These are phyloP conservation scores for Alternaria solani DNA, from an alignment of 2,329 filamentous ascomycete species.

Conservation along the genomic window DNA sequence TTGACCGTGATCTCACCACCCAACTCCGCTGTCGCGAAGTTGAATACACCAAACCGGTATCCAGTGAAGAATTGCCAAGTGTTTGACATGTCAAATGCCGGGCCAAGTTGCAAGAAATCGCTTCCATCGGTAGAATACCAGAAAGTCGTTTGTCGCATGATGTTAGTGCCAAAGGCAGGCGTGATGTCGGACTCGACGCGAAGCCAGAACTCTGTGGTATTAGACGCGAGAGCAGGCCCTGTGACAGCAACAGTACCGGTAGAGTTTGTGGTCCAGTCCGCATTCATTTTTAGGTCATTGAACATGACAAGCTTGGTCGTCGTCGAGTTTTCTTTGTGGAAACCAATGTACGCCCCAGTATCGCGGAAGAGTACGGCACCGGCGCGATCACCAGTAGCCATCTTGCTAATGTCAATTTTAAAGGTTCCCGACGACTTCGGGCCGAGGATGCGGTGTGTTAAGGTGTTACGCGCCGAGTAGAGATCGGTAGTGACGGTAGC, in stretches of 20 bases:
- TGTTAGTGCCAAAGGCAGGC: slow-evolving; percentile 41
- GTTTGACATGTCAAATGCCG: slow-evolving; percentile 44
- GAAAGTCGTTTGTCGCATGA: slow-evolving; percentile 39
- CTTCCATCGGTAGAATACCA: slow-evolving; percentile 50
- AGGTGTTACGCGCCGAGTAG: slow-evolving; percentile 53
- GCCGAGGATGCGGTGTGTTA: slow-evolving; percentile 54
- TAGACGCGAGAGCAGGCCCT: slow-evolving; percentile 23
- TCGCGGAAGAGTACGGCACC: slow-evolving; percentile 65
- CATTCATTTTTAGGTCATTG: slow-evolving; percentile 53
- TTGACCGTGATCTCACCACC: slow-evolving; percentile 43
- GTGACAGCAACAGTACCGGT: slow-evolving; percentile 42
- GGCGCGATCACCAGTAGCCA: slow-evolving; percentile 61
- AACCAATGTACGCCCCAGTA: slow-evolving; percentile 61
- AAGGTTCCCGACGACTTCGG: slow-evolving; percentile 59
- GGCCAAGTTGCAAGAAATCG: slow-evolving; percentile 43
- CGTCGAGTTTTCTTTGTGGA: slow-evolving; percentile 53
- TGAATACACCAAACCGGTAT: slow-evolving; percentile 52
- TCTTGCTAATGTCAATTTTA: slow-evolving; percentile 57
- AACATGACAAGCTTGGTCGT: slow-evolving; percentile 49
- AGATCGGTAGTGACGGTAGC: slow-evolving; percentile 63
- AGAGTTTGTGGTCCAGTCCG: slow-evolving; percentile 43
- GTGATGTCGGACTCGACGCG: slow-evolving; percentile 48
- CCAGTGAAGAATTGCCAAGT: slow-evolving; percentile 52
- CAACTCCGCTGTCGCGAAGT: slow-evolving; percentile 47
- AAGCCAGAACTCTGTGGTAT: slow-evolving; percentile 42